phyloP scores from a whole-genome alignment of 2,329 filamentous ascomycete species.

The Scedosporium aurantiacum region DNA sequence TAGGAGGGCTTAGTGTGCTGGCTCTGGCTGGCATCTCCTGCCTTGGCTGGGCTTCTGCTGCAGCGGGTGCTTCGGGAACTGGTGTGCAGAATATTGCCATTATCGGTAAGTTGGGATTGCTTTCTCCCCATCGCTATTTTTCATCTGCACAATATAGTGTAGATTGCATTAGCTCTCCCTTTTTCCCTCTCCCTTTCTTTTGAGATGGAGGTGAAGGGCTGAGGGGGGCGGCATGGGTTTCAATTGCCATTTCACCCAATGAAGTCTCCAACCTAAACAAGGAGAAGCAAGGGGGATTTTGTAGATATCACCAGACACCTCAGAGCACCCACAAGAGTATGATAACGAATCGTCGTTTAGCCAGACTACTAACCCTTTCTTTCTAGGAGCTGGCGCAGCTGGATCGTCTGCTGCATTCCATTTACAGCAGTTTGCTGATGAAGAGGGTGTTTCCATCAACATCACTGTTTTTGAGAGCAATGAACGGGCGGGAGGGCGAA shows the following conservation, averaged over 20 bases:
- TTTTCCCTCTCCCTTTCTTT: too few species aligned
- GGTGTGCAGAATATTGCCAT: slow-evolving; percentile 17
- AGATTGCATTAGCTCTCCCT: too few species aligned
- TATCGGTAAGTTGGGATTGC: slow-evolving; percentile 14
- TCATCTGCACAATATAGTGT: not conserved
- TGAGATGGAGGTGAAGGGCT: too few species aligned
- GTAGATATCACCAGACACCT: not conserved
- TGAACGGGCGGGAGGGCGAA: slow-evolving; percentile 69
- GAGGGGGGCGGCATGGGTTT: not conserved
- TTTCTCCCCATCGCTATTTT: not conserved
- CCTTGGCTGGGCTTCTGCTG: not conserved
- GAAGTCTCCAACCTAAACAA: not conserved
- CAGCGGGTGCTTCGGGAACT: not conserved
- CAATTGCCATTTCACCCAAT: not conserved
- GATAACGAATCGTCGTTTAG: not conserved
- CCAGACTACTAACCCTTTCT: slow-evolving; percentile 1
- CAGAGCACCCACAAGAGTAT: slow-evolving; percentile 1
- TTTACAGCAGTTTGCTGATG: slow-evolving; percentile 57
- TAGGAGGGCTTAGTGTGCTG: not conserved
- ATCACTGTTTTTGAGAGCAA: slow-evolving; percentile 83
- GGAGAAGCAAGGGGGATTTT: not conserved
- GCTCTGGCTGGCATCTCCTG: not conserved
- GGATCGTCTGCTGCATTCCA: slow-evolving; percentile 83
- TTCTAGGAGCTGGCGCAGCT: slow-evolving; percentile 72
- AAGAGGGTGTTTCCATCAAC: slow-evolving; percentile 51